Evolutionary conservation across 108 stramenopile species (phyloP), one percentile per base, ranked within the genome.

Genomic region (Skeletonema costatum): DNA sequence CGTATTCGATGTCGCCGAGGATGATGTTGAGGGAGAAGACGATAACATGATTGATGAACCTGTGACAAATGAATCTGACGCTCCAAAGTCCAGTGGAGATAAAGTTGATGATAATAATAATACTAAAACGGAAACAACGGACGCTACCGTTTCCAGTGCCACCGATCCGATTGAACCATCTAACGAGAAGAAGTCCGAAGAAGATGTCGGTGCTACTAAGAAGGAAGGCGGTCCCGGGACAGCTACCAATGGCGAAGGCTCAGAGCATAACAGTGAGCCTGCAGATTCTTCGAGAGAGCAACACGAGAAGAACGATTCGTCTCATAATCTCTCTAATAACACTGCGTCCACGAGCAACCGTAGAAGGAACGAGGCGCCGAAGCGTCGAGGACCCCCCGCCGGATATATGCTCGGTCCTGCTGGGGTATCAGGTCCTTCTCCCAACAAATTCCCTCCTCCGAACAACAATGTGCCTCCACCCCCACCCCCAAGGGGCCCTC

Each of bases 371-470:
- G 81, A 87, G 33, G 73, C 78, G 13, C 74, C 74, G 3, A 84
- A 85, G 61, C 77, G 90, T 32, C 89, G 94, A 2, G 94, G 90
- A 35, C 94, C 92, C 0, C 94, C 94, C 1, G 88, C 77, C 12
- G 94, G 94, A 4, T 95, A 95, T 64, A 51, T 87, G 21, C 88
- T 93, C 72, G 94, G 94, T 56, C 94, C 94, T 1, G 94, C 94
- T n/a, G 89, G 90, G 3, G 81, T 58, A 16, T 74, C 60, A 32
- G 65, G 17, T 16, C 16, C 74, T 5, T 7, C 61, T 16, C 61
- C 64, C 21, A 74, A n/a, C 25, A 53, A 74, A 6, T 17, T 42
- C 9, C 19, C 33, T 25, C 51, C 59, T n/a, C 38, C 29, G 32
- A 48, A 33, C 9, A 48, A 33, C 9, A 70, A 59, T 41, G 59